phyloP scores from a whole-genome alignment of 2,329 filamentous ascomycete species.

The Triangularia setosa region DNA sequence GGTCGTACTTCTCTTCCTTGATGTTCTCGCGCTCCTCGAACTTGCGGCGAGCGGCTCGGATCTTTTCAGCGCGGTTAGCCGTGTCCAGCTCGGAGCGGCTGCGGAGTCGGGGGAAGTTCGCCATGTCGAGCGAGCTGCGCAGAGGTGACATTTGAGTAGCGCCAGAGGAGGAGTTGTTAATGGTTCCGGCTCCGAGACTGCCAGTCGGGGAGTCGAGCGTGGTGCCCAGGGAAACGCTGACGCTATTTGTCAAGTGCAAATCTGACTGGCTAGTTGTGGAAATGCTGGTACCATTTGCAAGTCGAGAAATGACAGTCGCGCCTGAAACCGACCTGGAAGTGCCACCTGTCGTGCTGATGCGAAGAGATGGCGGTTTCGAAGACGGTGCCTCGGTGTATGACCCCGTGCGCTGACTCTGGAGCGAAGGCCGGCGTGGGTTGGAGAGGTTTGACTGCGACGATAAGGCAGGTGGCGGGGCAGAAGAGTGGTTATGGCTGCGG shows the following conservation, averaged over 20 bases:
- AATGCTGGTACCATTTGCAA: constrained; percentile 41
- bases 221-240: constrained; percentile 12
- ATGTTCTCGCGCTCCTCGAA: constrained; percentile 59
- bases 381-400: constrained; percentile 38
- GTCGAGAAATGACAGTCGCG: constrained; percentile 34
- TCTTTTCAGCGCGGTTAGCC: constrained; percentile 51
- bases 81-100: constrained; percentile 58
- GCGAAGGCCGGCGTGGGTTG: constrained; percentile 35
- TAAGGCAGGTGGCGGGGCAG: constrained; percentile 18
- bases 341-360: constrained; percentile 35
- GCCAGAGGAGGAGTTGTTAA: constrained; percentile 23
- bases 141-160: constrained; percentile 44
- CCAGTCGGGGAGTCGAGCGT: constrained; percentile 36
- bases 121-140: constrained; percentile 53
- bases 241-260: constrained; percentile 37
- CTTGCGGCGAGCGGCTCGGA: constrained; percentile 58
- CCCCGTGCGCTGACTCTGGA: constrained; percentile 38
- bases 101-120: constrained; percentile 53
- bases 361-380: constrained; percentile 31
- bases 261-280: constrained; percentile 40
- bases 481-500: constrained; percentile 23
- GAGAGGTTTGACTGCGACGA: constrained; percentile 24
- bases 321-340: constrained; percentile 29
- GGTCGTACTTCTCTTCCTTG: constrained; percentile 61
- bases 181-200: constrained; percentile 23